These are phyloP conservation scores for Aspergillus phoenicis DNA, from an alignment of 2,329 filamentous ascomycete genomes.

Conservation along the genomic window DNA sequence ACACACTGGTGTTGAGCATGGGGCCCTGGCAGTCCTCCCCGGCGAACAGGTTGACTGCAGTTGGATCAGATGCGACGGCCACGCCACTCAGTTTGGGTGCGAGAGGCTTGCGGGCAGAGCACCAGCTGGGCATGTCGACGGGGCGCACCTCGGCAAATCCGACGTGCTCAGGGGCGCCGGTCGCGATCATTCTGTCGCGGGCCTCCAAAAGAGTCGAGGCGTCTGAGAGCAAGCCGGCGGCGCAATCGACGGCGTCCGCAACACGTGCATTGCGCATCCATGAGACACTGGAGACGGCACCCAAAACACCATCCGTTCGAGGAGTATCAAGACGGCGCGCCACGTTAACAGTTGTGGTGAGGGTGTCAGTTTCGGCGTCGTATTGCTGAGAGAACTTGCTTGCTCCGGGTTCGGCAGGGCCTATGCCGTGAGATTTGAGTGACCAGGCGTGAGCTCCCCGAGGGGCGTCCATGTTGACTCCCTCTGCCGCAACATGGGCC, in stretches of 20 bases:
- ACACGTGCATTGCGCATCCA: constrained; percentile 2
- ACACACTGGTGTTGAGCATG: constrained; percentile 1
- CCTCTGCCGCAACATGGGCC: neutral
- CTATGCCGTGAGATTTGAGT: neutral
- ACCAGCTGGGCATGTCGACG: neutral
- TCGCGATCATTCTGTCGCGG: neutral
- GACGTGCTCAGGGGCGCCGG: neutral
- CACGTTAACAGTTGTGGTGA: neutral
- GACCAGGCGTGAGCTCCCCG: neutral
- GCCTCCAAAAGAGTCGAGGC: neutral
- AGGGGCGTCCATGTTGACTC: neutral
- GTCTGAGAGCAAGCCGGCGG: neutral
- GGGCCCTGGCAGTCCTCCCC: neutral
- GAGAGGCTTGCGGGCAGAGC: neutral
- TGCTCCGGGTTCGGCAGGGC: neutral
- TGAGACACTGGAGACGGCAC: neutral
- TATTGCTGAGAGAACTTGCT: neutral
- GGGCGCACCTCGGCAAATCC: neutral
- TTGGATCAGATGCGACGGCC: neutral
- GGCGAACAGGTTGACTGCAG: neutral
- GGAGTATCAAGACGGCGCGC: neutral
- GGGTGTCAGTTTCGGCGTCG: neutral
- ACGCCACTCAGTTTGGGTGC: neutral
- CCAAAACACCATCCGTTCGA: neutral
- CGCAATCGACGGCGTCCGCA: constrained; percentile 6